Evolutionary conservation across 1,284 basidiomycete species (phyloP).

Genomic region (Marasmius fiardii): DNA sequence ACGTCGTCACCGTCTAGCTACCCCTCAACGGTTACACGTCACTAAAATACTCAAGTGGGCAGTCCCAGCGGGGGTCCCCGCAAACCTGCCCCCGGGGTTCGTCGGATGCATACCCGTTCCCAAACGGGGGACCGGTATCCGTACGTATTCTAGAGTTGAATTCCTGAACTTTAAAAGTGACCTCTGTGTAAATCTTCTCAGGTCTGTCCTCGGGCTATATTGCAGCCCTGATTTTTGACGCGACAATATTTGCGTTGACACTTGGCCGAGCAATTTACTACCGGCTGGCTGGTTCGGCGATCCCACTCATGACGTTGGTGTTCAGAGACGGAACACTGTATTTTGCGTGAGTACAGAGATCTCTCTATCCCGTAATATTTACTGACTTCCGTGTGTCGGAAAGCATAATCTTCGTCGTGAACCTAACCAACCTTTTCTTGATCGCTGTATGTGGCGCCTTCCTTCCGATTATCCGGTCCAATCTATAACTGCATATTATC

Average conservation of each 20-base stretch:
- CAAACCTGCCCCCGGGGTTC: background rate
- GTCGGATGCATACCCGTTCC: background rate
- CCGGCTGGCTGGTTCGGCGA: background rate
- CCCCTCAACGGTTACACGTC: background rate
- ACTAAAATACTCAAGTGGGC: background rate
- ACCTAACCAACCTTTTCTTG: background rate
- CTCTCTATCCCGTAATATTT: background rate
- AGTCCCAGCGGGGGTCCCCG: background rate
- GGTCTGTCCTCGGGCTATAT: background rate
- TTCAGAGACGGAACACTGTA: background rate
- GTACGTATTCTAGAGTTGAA: background rate
- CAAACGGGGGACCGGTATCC: background rate
- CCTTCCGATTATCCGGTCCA: background rate
- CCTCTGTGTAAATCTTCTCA: background rate
- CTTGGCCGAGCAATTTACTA: background rate
- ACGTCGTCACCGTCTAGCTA: background rate
- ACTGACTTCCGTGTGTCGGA: background rate
- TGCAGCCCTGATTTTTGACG: background rate
- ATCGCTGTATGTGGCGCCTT: background rate
- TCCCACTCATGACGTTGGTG: background rate
- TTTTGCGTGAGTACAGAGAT: background rate
- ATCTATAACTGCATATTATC: background rate
- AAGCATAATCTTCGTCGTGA: background rate
- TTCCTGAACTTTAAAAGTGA: background rate
- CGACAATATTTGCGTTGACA: background rate